phyloP scores from a whole-genome alignment of 352 stramenopile genomes.

The Phytopythium sindhum region DNA sequence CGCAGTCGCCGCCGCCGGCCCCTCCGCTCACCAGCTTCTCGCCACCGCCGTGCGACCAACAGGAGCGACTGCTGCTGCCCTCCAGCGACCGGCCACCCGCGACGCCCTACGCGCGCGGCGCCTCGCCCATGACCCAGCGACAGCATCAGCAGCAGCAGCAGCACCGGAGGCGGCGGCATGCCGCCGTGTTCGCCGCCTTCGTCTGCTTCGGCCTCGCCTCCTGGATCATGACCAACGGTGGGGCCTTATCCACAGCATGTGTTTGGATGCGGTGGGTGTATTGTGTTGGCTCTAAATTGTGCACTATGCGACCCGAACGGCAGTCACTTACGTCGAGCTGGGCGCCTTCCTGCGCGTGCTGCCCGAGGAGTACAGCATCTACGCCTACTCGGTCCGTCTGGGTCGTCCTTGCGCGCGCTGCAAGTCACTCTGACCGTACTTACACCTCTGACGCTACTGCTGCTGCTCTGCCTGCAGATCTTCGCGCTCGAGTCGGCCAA shows the following conservation, averaged over 20 bases:
- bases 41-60: not conserved
- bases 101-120: not conserved
- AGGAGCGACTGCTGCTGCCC: not conserved
- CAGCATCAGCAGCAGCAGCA: not conserved
- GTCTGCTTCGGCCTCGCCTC: constrained; percentile 52
- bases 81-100: not conserved
- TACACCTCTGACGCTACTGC: not conserved
- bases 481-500: constrained; percentile 69
- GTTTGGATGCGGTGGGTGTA: too few relatives aligned
- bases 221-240: constrained; percentile 70
- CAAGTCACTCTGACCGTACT: not conserved
- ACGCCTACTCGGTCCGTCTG: constrained; percentile 50
- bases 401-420: not conserved
- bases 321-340: constrained; percentile 56
- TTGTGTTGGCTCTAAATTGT: not conserved
- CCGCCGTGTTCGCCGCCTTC: constrained; percentile 45
- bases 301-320: not conserved
- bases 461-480: constrained; percentile 23
- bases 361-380: constrained; percentile 63
- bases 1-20: not conserved
- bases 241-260: not conserved
- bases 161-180: constrained; percentile 14
- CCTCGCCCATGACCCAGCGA: not conserved
- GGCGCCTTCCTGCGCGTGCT: constrained; percentile 52
- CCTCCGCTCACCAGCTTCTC: not conserved